Percentiles rank a stretch among this genome's conserved stretches.
Conservation (phyloP, 192 early-diverging fungal genomes). For the Backusella tuberculispora region DNA sequence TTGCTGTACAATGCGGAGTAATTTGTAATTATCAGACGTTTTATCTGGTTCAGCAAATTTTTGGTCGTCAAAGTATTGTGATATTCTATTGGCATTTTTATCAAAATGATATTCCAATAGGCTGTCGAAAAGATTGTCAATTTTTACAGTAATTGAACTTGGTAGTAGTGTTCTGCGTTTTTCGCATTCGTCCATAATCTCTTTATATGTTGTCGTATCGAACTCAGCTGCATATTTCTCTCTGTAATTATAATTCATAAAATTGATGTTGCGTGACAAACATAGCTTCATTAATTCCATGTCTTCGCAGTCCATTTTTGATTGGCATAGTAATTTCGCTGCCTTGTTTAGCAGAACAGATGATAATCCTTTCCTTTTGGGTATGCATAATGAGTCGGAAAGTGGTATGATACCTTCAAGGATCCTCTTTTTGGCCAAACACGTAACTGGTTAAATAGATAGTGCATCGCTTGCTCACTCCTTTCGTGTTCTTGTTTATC, state of each 20-base stretch:
- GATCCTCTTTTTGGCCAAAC: conserved; percentile 17
- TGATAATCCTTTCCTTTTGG: neutral
- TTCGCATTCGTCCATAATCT: conserved; percentile 20
- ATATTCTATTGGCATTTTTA: conserved; percentile 17
- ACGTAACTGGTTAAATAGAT: neutral
- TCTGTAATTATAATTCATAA: conserved; percentile 7
- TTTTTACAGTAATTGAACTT: conserved; percentile 16
- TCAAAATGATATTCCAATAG: conserved; percentile 21
- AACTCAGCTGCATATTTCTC: conserved; percentile 11
- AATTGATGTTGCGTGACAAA: neutral
- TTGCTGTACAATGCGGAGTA: neutral
- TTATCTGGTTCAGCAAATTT: conserved; percentile 11
- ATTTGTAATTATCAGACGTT: conserved; percentile 17
- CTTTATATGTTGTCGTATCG: neutral
- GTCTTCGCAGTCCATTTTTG: neutral
- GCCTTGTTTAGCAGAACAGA: conserved; percentile 16
- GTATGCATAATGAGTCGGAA: conserved; percentile 15
- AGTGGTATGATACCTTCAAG: conserved; percentile 11
- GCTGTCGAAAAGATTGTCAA: neutral
- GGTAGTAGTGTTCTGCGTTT: conserved; percentile 18
- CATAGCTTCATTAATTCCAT: neutral
- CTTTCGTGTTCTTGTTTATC: neutral
- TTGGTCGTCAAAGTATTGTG: conserved; percentile 18
- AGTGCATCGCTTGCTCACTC: conserved; percentile 3
- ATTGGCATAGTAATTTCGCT: conserved; percentile 14